These are phyloP conservation scores for Pyrus betulifolia DNA, from an alignment of 306 rosid genomes.

Conservation along the genomic window DNA sequence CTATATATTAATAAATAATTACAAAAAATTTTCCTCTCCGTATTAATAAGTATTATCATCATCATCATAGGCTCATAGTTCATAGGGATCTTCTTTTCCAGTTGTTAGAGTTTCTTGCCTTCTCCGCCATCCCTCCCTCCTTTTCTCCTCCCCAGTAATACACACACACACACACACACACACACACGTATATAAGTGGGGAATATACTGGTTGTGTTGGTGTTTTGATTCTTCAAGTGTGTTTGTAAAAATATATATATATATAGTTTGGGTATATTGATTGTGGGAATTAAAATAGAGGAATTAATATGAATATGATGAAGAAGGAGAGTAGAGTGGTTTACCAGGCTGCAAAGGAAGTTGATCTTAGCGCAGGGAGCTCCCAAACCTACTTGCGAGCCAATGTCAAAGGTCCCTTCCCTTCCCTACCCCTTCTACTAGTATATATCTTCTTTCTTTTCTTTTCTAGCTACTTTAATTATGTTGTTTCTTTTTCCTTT, in stretches of 20 bases:
- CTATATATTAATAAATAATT: no score
- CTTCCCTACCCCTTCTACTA: not conserved
- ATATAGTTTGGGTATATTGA: no score
- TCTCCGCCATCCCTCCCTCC: not conserved
- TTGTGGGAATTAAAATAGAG: not conserved
- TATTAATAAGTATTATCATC: no score
- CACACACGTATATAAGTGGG: not conserved
- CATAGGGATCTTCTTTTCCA: not conserved
- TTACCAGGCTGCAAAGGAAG: slow-evolving; percentile 47
- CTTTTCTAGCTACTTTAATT: no score
- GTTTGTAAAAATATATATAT: no score
- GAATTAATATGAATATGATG: slow-evolving; percentile 36
- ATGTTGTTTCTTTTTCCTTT: no score
- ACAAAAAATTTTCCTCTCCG: no score
- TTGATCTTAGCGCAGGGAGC: slow-evolving; percentile 58
- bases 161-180: not conserved
- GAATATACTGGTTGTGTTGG: no score
- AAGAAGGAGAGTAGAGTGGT: slow-evolving; percentile 27
- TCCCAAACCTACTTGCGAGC: slow-evolving; percentile 64
- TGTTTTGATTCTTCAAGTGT: no score
- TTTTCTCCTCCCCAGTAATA: not conserved
- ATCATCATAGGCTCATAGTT: not conserved
- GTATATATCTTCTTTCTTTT: no score
- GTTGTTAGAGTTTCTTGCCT: not conserved
- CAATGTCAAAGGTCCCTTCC: slow-evolving; percentile 63